Conservation (phyloP, 495 filamentous ascomycete genomes). For the Neurospora africana region DNA sequence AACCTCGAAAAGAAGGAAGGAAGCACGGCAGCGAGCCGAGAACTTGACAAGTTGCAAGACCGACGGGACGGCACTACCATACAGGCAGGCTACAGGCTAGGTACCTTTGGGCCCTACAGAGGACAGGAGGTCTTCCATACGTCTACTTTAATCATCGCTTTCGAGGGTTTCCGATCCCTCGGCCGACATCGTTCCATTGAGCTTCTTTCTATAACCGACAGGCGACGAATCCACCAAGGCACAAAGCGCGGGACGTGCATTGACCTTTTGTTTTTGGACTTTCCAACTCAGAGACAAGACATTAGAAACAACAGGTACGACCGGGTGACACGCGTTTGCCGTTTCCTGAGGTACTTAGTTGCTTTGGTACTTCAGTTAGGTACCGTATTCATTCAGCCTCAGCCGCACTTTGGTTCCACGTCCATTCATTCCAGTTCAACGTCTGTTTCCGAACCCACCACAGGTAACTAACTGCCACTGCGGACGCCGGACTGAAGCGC, state of each 20-base stretch:
- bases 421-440: background rate
- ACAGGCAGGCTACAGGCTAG: background rate
- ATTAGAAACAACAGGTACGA: background rate
- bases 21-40: background rate
- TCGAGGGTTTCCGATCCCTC: background rate
- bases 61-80: background rate
- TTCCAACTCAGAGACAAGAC: background rate
- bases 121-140: background rate
- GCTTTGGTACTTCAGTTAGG: background rate
- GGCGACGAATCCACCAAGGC: background rate
- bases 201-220: background rate
- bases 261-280: background rate
- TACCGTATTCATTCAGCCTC: background rate
- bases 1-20: background rate
- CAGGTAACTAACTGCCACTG: too few species aligned
- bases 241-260: background rate
- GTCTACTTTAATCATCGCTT: background rate
- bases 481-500: too few species aligned
- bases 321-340: background rate
- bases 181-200: background rate
- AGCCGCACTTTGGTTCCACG: background rate
- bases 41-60: background rate
- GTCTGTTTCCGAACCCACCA: background rate
- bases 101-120: too few species aligned
- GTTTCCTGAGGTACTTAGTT: background rate